phyloP scores from a whole-genome alignment of 2,329 filamentous ascomycete genomes.

The Claviceps sp. region DNA sequence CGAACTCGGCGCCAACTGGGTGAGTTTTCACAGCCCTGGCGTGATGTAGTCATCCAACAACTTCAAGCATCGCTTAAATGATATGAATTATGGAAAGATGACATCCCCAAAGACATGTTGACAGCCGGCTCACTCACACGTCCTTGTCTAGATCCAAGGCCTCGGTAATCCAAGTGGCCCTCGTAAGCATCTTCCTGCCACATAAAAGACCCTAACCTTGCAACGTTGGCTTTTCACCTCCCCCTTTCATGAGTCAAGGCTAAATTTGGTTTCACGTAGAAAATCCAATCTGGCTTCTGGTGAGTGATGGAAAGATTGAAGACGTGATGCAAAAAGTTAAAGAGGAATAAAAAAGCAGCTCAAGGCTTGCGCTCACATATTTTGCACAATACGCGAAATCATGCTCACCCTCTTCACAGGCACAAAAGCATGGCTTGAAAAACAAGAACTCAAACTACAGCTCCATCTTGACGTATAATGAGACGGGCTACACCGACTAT shows the following conservation, averaged over 20 bases:
- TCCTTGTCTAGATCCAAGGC: constrained; percentile 14
- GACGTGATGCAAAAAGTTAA: too few relatives aligned
- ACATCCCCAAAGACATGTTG: too few relatives aligned
- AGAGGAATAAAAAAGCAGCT: neutral
- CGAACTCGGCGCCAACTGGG: constrained; percentile 57
- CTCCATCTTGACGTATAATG: constrained; percentile 46
- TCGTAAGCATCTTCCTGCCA: constrained; percentile 7
- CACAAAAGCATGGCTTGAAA: constrained; percentile 42
- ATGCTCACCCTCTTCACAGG: constrained; percentile 11
- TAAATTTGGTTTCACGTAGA: constrained; percentile 17
- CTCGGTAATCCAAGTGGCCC: constrained; percentile 12
- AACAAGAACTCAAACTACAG: constrained; percentile 46
- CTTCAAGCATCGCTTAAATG: too few relatives aligned
- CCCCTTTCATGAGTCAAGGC: neutral
- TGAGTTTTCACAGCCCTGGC: constrained; percentile 8
- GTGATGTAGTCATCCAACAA: neutral
- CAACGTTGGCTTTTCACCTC: neutral
- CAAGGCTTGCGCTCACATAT: too few relatives aligned
- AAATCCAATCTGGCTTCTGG: constrained; percentile 49
- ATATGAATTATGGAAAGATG: too few relatives aligned
- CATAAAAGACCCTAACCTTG: neutral
- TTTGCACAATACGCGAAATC: too few relatives aligned
- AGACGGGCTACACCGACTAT: constrained; percentile 40
- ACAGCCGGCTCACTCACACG: neutral
- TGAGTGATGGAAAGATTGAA: constrained; percentile 2